Evolutionary conservation across 1,284 basidiomycete species (phyloP), one percentile per base, ranked within the genome.

Genomic region (Gomphus bonarii): DNA sequence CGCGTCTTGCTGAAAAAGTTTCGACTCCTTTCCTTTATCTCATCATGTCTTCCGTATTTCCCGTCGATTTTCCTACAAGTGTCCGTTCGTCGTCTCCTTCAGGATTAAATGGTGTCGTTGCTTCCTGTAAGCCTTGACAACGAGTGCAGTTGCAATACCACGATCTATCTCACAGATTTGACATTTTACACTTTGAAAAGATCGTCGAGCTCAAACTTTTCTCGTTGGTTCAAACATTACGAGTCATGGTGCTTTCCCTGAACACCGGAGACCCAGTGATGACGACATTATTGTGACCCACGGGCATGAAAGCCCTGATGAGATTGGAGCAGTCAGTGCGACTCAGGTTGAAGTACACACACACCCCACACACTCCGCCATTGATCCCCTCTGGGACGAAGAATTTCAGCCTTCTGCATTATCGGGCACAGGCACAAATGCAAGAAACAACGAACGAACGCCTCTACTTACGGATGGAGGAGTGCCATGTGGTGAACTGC

Each of bases 131-230:
- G 38, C 38, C 38, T 40, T 40, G 5, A 40, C 38, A 8, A 38
- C 6, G 16, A 18, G 38, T 8, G 14, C 16, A n/a, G 16, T 8
- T 63, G 73, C 68, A 66, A 18, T 42, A 66, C 25, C 5, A 28
- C 5, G 20, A 70, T 75, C 54, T 44, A 54, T 12, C 12, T 31
- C 6, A 31, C 31, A 12, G 8, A 5, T 48, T 48, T 14, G 16
- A 16, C n/a, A 11, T 31, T 30, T 31, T n/a, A 14, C 10, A 36
- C 59, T n/a, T 50, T 50, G 22, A 59, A n/a, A 59, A 86, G 84
- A 86, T 66, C 78, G 78, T 53, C 78, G 83, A 42, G 69, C 81
- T 3, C 81, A 84, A 65, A 81, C 78, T 62, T 75, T 85, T 7
- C 73, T 78, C 35, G 79, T 80, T 30, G 80, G 77, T 53, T 80